Evolutionary conservation across 2,329 filamentous ascomycete genomes (phyloP), one percentile per base, ranked within the genome.

Genomic region (Cadophora luteo-olivacea): DNA sequence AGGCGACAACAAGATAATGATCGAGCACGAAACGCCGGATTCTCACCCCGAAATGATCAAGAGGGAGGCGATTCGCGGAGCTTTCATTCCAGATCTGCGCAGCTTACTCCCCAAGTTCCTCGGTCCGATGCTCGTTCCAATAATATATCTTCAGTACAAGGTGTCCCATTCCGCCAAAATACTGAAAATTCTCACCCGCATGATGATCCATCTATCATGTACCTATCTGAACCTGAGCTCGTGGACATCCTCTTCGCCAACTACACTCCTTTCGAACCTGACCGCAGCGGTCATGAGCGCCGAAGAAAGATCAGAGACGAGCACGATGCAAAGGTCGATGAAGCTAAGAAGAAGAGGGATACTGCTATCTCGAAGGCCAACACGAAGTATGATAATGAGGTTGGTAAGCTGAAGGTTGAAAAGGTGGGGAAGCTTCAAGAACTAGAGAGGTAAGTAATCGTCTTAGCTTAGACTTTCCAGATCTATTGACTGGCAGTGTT

Each of bases 261-360:
- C 48, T 54, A 32, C 61, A 24, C 45, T 2, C 41, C 19, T 14
- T 45, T 45, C 16, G 41, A 45, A 2, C 41, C 41, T 19, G 41
- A 45, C 14, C 41, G 41, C 12, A 45, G 16, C 14, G 41, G 41
- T 6, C 19, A 45, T 8, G 22, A 54, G 3, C 61, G 61, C 8
- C 25, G 61, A 22, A 29, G 29, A 1, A 64, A 33, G 7, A 64
- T 64, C 48, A 38, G 33, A 24, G 45, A 48, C 9, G 61, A 64
- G 16, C 51, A 52, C 24, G 45, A 54, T 9, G 12, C 38, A 0
- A 52, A 52, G 24, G 0, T 36, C 7, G 38, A 24, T 25, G 61
- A 52, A 14, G 19, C 24, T 4, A 38, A 16, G 45, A 51, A 24
- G 14, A 63, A 41, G 48, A 54, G 19, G 33, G 61, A 38, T 1